Base-by-base conservation (phyloP, 768 basidiomycete genomes). In the Lyophyllum decastes region DNA sequence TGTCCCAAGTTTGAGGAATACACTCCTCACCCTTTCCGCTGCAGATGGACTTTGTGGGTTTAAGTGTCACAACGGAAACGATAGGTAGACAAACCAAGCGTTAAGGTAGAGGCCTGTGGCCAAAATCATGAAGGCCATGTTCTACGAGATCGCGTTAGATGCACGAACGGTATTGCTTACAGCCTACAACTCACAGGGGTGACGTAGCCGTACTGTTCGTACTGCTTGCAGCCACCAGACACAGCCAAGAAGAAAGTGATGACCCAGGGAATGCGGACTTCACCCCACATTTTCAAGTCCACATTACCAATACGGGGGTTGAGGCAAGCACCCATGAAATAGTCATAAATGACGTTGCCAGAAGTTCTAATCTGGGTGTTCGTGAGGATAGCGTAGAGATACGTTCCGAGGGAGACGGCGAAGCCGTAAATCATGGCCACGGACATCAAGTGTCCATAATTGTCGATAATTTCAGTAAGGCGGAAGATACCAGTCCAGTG, bases 201-300 rank as follows among this genome's bases (percentile, higher is more conserved):
- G 27, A 98, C 89, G 70, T 94, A 92, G 24, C 97, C 97, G 61
- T 89, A 85, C 24, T 83, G 77, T 65, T 98, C 94, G 70, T 97
- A 96, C 70, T 99, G 97, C 76, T 97, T 98, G 77, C 92, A 92
- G 22, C 88, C 91, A 48, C 94, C 96, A 24, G 91, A 95, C 34
- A 98, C 85, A 4, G 95, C 84, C 63, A 98, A 80, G 74, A 94
- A 89, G 79, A 98, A 98, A 17, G 97, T 88, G 52, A 97, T 86
- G 40, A 95, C 89, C 97, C 97, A 99, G 4, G 95, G 94, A 63
- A 99, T 90, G 49, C 97, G 87, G 58, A 98, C 93, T 68, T 97
- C 95, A 4, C 92, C 92, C 88, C 94, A 99, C 95, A 98, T 98
- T 76, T 99, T 99, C 67, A 99, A 77, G 73, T 98, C 96, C 60